A percentile compares a stretch with the other conserved stretches of the same genome.
Evolutionary conservation across 768 basidiomycete genomes (phyloP).

Genomic region (Leccinum aurantiacum): DNA sequence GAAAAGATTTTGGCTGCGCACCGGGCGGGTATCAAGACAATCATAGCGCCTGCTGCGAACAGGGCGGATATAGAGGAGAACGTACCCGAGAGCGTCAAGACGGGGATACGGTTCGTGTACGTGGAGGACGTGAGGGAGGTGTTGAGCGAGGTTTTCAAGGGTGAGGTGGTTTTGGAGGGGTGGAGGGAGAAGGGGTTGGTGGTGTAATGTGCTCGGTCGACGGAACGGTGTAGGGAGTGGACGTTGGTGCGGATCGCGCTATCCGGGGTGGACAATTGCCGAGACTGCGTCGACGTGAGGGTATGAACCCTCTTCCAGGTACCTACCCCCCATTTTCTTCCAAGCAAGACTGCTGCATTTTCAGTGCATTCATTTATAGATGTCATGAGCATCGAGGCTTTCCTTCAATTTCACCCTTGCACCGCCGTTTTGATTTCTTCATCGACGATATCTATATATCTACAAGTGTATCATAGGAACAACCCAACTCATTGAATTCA

Average conservation of each 20-base stretch:
- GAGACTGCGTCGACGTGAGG: neutral
- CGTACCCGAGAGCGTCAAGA: constrained; percentile 93
- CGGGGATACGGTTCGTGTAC: constrained; percentile 91
- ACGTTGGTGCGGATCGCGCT: neutral
- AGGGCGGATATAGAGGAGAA: constrained; percentile 96
- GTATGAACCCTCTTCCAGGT: neutral
- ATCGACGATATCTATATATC: neutral
- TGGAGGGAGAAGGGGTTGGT: constrained; percentile 62
- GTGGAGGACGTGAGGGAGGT: constrained; percentile 93
- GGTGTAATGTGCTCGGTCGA: constrained; percentile 11
- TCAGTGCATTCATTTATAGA: neutral
- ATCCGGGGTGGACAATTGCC: neutral
- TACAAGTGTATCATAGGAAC: neutral
- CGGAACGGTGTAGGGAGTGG: neutral
- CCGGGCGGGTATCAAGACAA: constrained; percentile 92
- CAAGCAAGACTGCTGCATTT: neutral
- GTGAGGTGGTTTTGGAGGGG: constrained; percentile 53
- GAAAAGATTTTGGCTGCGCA: constrained; percentile 97
- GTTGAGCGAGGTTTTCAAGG: constrained; percentile 80
- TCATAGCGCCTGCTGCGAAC: constrained; percentile 84
- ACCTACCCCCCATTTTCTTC: neutral
- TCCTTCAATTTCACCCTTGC: neutral
- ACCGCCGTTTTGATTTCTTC: neutral
- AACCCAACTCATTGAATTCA: neutral
- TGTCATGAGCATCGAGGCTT: neutral